Conservation (phyloP, 2,329 filamentous ascomycete species). For the Sporothrix humicola region DNA sequence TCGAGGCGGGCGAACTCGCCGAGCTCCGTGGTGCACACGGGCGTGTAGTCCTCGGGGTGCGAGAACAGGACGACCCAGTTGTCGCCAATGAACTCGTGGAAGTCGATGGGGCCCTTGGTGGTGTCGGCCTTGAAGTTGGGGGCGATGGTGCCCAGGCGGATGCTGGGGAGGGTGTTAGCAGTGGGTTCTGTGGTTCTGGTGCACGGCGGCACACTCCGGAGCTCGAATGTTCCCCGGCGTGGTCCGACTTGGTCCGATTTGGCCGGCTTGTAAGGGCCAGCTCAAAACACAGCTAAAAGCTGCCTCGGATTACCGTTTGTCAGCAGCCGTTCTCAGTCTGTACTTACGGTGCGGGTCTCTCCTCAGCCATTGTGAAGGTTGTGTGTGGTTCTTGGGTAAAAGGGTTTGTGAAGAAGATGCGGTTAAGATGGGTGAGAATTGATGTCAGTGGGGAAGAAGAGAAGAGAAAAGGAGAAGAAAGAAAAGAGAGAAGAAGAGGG, state of each 20-base stretch:
- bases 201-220: too few species aligned
- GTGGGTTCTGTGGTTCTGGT: not conserved
- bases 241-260: too few species aligned
- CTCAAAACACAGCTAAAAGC: too few species aligned
- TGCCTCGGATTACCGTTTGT: not conserved
- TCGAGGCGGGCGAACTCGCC: slow-evolving; percentile 90
- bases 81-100: slow-evolving; percentile 80
- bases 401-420: slow-evolving; percentile 8
- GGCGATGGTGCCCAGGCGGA: slow-evolving; percentile 70
- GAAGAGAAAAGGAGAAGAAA: not conserved
- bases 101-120: slow-evolving; percentile 77
- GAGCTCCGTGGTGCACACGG: slow-evolving; percentile 92
- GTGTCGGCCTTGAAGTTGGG: slow-evolving; percentile 86
- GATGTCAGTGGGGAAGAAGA: slow-evolving; percentile 19
- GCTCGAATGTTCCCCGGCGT: too few species aligned
- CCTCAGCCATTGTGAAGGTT: slow-evolving; percentile 45
- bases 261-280: too few species aligned
- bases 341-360: slow-evolving; percentile 46
- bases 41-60: slow-evolving; percentile 89
- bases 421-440: slow-evolving; percentile 1
- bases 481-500: not conserved
- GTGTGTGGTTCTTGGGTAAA: slow-evolving; percentile 28
- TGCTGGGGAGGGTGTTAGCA: slow-evolving; percentile 47
- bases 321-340: not conserved
- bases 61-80: slow-evolving; percentile 85